Conservation (phyloP, 1,284 basidiomycete genomes). For the Irpex lacteus region DNA sequence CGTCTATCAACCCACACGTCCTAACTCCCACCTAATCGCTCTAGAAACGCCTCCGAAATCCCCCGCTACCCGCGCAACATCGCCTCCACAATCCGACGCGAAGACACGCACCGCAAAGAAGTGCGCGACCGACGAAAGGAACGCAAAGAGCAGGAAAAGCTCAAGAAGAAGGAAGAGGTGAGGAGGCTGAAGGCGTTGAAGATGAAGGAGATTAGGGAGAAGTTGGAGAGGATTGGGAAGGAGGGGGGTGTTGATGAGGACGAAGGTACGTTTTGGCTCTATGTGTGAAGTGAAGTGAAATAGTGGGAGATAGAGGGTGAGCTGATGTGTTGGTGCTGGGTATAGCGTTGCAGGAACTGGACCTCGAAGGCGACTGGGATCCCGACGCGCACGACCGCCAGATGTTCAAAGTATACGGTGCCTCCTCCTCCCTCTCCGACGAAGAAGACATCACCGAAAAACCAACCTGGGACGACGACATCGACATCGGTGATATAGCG, state of each 20-base stretch:
- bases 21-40: not conserved
- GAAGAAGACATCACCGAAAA: constrained; percentile 42
- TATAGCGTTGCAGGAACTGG: constrained; percentile 58
- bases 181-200: constrained; percentile 79
- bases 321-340: not conserved
- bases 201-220: constrained; percentile 77
- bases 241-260: constrained; percentile 55
- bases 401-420: constrained; percentile 72
- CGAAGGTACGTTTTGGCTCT: constrained; percentile 37
- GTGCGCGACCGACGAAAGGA: constrained; percentile 74
- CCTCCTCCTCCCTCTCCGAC: constrained; percentile 4
- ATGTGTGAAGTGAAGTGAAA: not conserved
- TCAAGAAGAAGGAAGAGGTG: constrained; percentile 77
- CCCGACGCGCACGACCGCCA: constrained; percentile 74
- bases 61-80: constrained; percentile 77
- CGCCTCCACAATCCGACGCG: constrained; percentile 68
- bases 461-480: constrained; percentile 88
- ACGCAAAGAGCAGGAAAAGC: constrained; percentile 78
- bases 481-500: constrained; percentile 74
- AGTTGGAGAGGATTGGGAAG: constrained; percentile 67
- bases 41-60: constrained; percentile 72
- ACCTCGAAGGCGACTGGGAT: constrained; percentile 84
- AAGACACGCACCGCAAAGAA: constrained; percentile 78
- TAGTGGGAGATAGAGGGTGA: not conserved
- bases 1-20: not conserved